A percentile compares a stretch with the other conserved stretches of the same genome.
Evolutionary conservation across 2,329 filamentous ascomycete genomes (phyloP).

Genomic region (Trichoderma citrinoviride): DNA sequence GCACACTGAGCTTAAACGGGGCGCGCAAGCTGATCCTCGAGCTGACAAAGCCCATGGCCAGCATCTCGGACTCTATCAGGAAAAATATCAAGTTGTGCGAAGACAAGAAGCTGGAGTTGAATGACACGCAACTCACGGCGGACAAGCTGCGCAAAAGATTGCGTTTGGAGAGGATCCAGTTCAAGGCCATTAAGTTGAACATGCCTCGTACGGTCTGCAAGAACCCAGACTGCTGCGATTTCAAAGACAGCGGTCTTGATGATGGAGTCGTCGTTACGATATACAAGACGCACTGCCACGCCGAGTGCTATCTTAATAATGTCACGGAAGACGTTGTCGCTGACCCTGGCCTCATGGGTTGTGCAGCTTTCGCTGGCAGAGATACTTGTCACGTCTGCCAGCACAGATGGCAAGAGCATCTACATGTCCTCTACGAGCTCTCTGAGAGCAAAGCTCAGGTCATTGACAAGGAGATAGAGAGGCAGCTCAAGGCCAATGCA

Average conservation of each 20-base stretch:
- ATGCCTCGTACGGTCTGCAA: constrained; percentile 22
- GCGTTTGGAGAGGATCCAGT: constrained; percentile 13
- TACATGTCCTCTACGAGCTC: constrained; percentile 12
- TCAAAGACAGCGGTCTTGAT: constrained; percentile 1
- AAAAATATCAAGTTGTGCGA: constrained; percentile 19
- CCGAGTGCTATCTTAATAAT: constrained; percentile 14
- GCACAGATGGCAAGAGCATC: constrained; percentile 18
- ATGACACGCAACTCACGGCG: neutral
- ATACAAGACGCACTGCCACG: constrained; percentile 26
- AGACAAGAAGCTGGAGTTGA: neutral
- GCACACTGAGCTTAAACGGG: constrained; percentile 25
- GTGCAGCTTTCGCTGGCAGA: neutral
- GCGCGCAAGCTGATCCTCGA: constrained; percentile 15
- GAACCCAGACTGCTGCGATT: constrained; percentile 19
- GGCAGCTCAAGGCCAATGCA: neutral
- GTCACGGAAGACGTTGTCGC: constrained; percentile 21
- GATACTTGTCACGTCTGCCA: neutral
- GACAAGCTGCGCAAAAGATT: neutral
- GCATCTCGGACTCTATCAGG: constrained; percentile 20
- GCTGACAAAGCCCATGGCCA: constrained; percentile 25
- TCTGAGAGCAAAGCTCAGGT: neutral
- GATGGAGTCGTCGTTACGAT: neutral
- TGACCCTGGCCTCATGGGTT: constrained; percentile 10
- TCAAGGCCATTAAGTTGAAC: neutral
- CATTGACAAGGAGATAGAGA: constrained; percentile 3